A percentile compares a stretch with the other conserved stretches of the same genome.
These are phyloP conservation scores for Coprinopsis cinerea DNA, from an alignment of 768 basidiomycete species.

Conservation along the genomic window DNA sequence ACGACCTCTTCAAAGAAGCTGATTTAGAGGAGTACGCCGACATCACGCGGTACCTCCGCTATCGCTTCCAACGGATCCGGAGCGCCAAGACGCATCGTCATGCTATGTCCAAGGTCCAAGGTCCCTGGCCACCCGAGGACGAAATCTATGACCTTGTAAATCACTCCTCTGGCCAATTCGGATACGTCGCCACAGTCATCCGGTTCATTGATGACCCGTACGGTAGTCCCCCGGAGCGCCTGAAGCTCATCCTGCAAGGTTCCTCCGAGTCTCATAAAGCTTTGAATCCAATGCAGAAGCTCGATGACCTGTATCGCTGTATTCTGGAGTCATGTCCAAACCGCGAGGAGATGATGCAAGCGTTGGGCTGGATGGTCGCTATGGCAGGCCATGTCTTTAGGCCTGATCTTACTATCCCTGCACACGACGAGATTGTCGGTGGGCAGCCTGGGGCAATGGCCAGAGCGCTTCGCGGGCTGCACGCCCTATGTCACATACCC, in stretches of 20 bases:
- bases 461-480: too few species aligned
- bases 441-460: too few species aligned
- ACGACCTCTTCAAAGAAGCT: neutral
- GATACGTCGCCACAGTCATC: conserved; percentile 2
- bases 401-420: too few species aligned
- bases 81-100: neutral
- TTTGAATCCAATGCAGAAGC: neutral
- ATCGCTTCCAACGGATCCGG: neutral
- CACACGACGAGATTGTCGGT: too few species aligned
- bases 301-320: neutral
- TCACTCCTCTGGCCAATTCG: neutral
- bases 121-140: conserved; percentile 2
- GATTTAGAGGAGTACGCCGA: neutral
- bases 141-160: neutral
- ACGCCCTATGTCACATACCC: too few species aligned
- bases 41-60: neutral
- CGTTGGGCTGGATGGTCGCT: neutral
- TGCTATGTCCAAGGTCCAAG: neutral
- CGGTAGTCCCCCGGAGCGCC: neutral
- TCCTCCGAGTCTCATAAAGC: neutral
- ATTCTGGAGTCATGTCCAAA: neutral
- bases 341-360: neutral
- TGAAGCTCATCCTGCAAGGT: neutral
- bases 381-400: too few species aligned
- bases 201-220: neutral